A percentile compares a stretch with the other conserved stretches of the same genome.
Conservation (phyloP, 192 early-diverging fungal species). For the Kickxella alabastrina region DNA sequence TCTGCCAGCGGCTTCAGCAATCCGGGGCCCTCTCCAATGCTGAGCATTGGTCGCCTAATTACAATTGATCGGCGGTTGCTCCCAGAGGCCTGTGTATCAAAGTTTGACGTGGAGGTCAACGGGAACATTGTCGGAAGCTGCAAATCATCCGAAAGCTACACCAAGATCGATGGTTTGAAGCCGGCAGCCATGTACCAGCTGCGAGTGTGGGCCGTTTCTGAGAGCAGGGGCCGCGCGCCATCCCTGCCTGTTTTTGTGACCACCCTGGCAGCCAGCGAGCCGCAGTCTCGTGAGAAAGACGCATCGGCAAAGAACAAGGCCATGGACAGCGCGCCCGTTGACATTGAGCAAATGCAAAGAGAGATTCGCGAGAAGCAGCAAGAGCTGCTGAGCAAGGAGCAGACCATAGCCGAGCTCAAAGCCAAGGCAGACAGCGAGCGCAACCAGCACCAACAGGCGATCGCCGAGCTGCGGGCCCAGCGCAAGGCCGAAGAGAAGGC, state of each 20-base stretch:
- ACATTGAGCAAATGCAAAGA: conserved; percentile 7
- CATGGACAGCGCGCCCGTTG: conserved; percentile 2
- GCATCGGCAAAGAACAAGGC: conserved; percentile 1
- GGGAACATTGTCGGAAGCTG: conserved; percentile 28
- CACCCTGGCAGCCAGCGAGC: conserved; percentile 12
- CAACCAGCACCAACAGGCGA: conserved; percentile 18
- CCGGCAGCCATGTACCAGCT: conserved; percentile 34
- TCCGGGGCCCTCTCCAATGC: neutral
- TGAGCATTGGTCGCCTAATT: conserved; percentile 6
- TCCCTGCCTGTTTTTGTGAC: conserved; percentile 40
- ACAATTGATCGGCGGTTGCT: conserved; percentile 17
- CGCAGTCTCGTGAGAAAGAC: neutral
- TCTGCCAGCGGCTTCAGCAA: neutral
- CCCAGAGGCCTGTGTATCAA: conserved; percentile 11
- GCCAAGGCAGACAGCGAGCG: conserved; percentile 24
- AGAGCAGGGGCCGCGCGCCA: conserved; percentile 29
- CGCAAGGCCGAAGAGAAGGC: conserved; percentile 32
- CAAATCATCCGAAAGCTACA: conserved; percentile 1
- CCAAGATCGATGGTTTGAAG: conserved; percentile 15
- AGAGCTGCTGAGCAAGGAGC: conserved; percentile 8
- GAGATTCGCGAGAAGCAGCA: conserved; percentile 17
- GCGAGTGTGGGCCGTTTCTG: conserved; percentile 38
- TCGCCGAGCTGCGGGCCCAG: conserved; percentile 16
- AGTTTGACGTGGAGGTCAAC: conserved; percentile 43
- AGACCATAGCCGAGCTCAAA: conserved; percentile 11